phyloP scores from a whole-genome alignment of 1,139 yeast species.

The Arxiozyma slooffiae region DNA sequence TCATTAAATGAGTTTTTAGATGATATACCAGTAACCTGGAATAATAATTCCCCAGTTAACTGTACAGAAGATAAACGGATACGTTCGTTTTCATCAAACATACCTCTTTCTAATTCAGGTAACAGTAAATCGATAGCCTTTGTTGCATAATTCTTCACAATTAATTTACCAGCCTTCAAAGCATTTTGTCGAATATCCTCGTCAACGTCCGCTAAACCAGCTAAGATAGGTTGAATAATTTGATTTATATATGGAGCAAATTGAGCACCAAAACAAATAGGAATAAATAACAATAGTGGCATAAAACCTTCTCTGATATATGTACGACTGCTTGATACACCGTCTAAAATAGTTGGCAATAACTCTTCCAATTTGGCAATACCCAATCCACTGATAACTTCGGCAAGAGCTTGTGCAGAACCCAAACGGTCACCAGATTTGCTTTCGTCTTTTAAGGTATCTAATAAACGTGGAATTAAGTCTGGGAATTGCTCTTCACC shows the following conservation, averaged over 20 bases:
- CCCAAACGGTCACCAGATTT: constrained; percentile 91
- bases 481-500: constrained; percentile 96
- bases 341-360: constrained; percentile 68
- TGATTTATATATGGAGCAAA: constrained; percentile 80
- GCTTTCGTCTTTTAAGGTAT: constrained; percentile 67
- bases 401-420: constrained; percentile 93
- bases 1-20: constrained; percentile 51
- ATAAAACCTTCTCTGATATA: constrained; percentile 85
- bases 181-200: constrained; percentile 86
- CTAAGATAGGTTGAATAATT: constrained; percentile 81
- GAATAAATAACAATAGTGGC: constrained; percentile 81
- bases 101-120: constrained; percentile 88
- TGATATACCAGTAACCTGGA: constrained; percentile 88
- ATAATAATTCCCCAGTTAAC: constrained; percentile 90
- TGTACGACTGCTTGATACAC: constrained; percentile 55
- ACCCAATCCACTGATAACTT: constrained; percentile 88
- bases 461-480: constrained; percentile 71
- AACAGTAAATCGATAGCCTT: constrained; percentile 87
- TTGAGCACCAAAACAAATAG: constrained; percentile 89
- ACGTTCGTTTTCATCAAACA: constrained; percentile 73
- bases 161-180: constrained; percentile 82
- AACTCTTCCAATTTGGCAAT: constrained; percentile 76
- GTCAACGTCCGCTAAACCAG: constrained; percentile 82
- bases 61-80: constrained; percentile 91
- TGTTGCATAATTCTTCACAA: constrained; percentile 84